A percentile compares a stretch with the other conserved stretches of the same genome.
Conservation (phyloP, 805 yeast genomes). For the Suhomyces pyralidae region DNA sequence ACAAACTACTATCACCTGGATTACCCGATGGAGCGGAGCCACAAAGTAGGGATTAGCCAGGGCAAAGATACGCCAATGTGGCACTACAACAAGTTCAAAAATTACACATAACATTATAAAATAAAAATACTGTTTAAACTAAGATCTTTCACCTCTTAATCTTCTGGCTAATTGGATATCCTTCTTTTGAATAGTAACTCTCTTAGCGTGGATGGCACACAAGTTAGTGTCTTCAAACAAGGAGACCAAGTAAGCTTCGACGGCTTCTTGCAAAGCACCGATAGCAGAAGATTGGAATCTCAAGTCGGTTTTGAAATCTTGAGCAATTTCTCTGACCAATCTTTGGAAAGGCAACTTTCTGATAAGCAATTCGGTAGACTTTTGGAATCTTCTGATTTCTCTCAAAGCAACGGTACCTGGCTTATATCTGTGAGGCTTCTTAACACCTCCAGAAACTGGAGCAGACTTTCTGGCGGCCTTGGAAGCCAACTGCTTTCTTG, state of each 20-base stretch:
- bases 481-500: constrained; percentile 48
- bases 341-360: constrained; percentile 49
- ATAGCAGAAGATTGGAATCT: constrained; percentile 48
- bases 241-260: constrained; percentile 46
- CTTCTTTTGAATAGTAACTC: constrained; percentile 48
- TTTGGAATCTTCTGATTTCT: constrained; percentile 49
- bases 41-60: not conserved
- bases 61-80: not conserved
- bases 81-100: not conserved
- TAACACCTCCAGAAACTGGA: constrained; percentile 47
- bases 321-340: constrained; percentile 48
- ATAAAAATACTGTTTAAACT: constrained; percentile 7
- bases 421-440: constrained; percentile 50
- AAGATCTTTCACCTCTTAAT: constrained; percentile 49
- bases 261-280: constrained; percentile 48
- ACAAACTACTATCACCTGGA: not conserved
- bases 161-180: constrained; percentile 49
- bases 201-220: constrained; percentile 49
- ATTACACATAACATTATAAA: not conserved
- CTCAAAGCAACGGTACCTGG: constrained; percentile 50
- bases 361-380: constrained; percentile 45
- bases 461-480: constrained; percentile 50
- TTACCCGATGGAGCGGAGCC: not conserved
- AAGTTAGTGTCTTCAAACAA: constrained; percentile 48
- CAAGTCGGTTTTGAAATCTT: constrained; percentile 46